These are phyloP conservation scores for Trichoderma koningiopsis DNA, from an alignment of 2,329 filamentous ascomycete genomes.

Conservation along the genomic window DNA sequence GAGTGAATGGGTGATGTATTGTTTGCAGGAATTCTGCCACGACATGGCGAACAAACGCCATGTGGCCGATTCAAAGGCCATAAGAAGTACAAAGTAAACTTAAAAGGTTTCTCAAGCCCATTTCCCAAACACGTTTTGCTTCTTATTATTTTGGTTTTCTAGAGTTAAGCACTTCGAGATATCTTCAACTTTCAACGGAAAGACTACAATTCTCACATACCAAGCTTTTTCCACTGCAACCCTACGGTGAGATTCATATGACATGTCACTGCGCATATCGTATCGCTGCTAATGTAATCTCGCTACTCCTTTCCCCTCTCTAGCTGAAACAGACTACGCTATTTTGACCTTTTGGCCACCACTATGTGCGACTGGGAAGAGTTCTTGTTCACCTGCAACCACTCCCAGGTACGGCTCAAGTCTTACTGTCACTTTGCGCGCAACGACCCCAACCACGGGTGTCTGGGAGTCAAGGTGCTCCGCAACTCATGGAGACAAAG, in stretches of 20 bases:
- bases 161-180: no score
- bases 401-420: conserved; percentile 61
- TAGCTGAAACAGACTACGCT: not conserved
- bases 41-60: not conserved
- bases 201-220: not conserved
- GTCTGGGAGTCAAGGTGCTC: conserved; percentile 67
- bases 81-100: not conserved
- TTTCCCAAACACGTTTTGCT: no score
- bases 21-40: not conserved
- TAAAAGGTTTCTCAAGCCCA: conserved; percentile 9
- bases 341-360: conserved; percentile 28
- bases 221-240: not conserved
- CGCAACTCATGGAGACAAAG: conserved; percentile 61
- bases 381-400: conserved; percentile 66
- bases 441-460: conserved; percentile 70
- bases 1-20: not conserved
- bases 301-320: not conserved
- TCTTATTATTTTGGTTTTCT: not conserved
- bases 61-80: not conserved
- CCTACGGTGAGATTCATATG: conserved; percentile 1
- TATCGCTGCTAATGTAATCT: conserved; percentile 9
- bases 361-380: conserved; percentile 73
- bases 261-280: not conserved
- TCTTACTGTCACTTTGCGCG: conserved; percentile 75
- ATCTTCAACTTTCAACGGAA: not conserved